Percentiles rank a stretch among this genome's conserved stretches.
Evolutionary conservation across 257 asterid genomes (phyloP).

Genomic region (Nicotiana paniculata): DNA sequence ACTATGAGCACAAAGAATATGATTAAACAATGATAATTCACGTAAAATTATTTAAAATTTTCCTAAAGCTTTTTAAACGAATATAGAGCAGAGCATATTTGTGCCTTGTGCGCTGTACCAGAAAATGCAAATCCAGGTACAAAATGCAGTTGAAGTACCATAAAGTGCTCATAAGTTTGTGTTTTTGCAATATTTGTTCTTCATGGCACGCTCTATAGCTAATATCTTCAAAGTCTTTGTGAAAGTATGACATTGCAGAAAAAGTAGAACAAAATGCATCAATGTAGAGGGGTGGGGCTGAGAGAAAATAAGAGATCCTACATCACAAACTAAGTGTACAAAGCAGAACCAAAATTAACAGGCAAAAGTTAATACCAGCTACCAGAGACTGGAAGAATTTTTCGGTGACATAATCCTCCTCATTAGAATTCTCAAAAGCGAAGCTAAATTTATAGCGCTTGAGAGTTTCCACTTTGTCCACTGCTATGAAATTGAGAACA

Average conservation of each 20-base stretch:
- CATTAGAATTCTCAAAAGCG: constrained; percentile 96
- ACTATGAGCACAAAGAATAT: not conserved
- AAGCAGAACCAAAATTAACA: not conserved
- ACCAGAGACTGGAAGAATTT: constrained; percentile 93
- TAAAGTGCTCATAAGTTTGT: not conserved
- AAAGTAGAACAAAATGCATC: not conserved
- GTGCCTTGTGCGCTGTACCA: not conserved
- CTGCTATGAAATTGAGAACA: constrained; percentile 43
- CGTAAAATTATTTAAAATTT: not conserved
- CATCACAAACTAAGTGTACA: not conserved
- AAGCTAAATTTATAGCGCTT: constrained; percentile 81
- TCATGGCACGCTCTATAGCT: not conserved
- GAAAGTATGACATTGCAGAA: not conserved
- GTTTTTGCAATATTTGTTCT: not conserved
- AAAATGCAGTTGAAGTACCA: not conserved
- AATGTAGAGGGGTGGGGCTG: not conserved
- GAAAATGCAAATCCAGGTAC: not conserved
- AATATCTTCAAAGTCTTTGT: not conserved
- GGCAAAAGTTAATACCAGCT: constrained; percentile 54
- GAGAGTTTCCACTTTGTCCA: constrained; percentile 78
- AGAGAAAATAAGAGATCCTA: not conserved
- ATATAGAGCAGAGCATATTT: not conserved
- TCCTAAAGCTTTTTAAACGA: not conserved
- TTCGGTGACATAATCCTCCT: constrained; percentile 96
- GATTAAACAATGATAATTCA: not conserved